Evolutionary conservation across 345 rosid genomes (phyloP).

Genomic region (Chamaenerion angustifolium): DNA sequence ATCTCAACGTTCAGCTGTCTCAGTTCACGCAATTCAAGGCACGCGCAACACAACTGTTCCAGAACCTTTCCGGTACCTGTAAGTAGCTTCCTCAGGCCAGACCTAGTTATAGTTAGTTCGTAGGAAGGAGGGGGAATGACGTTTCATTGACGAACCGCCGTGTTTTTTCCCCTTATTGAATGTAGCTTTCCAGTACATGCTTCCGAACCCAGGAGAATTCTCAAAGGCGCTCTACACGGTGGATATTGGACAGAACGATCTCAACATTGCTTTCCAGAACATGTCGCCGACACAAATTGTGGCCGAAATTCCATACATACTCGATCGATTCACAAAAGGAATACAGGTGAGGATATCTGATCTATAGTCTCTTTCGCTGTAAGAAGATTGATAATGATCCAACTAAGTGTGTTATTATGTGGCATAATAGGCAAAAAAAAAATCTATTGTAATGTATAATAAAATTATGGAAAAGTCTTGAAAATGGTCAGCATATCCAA

Average conservation of each 20-base stretch:
- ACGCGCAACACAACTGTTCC: constrained; percentile 26
- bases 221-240: constrained; percentile 21
- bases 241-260: constrained; percentile 42
- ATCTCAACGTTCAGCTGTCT: constrained; percentile 46
- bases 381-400: too few relatives aligned
- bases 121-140: too few relatives aligned
- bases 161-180: not conserved
- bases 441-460: too few relatives aligned
- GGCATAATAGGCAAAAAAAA: too few relatives aligned
- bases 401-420: too few relatives aligned
- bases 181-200: not conserved
- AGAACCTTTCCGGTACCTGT: constrained; percentile 21
- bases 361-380: too few relatives aligned
- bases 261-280: constrained; percentile 19
- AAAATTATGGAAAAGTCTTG: too few relatives aligned
- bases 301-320: constrained; percentile 14
- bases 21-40: constrained; percentile 47
- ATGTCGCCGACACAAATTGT: constrained; percentile 14
- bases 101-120: too few relatives aligned
- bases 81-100: constrained; percentile 1
- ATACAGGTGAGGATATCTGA: constrained; percentile 36
- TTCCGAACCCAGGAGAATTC: constrained; percentile 7
- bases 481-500: too few relatives aligned
- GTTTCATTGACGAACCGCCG: not conserved
- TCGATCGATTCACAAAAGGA: constrained; percentile 19